Evolutionary conservation across 2,329 filamentous ascomycete species (phyloP), one percentile per base, ranked within the genome.

Genomic region (Pseudogymnoascus sp.): DNA sequence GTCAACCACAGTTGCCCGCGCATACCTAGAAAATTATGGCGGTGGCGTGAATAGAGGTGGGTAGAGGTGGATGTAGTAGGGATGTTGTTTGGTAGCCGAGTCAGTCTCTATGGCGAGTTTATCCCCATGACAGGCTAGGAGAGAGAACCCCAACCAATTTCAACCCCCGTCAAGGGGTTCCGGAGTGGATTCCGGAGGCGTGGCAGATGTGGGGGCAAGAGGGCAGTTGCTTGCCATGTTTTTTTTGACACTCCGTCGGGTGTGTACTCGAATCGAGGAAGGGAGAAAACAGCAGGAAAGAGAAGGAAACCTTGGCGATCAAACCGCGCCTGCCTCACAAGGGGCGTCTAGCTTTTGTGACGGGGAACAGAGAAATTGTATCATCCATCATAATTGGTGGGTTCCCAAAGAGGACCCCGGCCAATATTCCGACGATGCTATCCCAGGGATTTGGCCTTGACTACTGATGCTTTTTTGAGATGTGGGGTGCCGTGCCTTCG

Each of bases 381-480:
- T 25, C 28, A 33, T 56, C 50, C 25, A 56, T 11, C 50, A 33
- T 18, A 56, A 56, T 21, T 56, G 50, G 50, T 5, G 28, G 28
- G 28, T 33, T 33, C 25, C n/a, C 50, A 31, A 56, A 56, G 28
- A 56, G 25, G 31, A 33, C 50, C 25, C 50, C 28, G 18, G 50
- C n/a, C n/a, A 18, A 33, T 56, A 56, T 33, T 56, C 16, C n/a
- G 10, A n/a, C 10, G 5, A 56, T 18, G n/a, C n/a, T 56, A 56
- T 56, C 5, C 50, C 50, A 56, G n/a, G 50, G 28, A 18, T 33
- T 33, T 8, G 47, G n/a, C n/a, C 25, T 31, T 18, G 31, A 56
- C 28, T 31, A 10, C n/a, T 56, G 25, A 56, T 56, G 10, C 50
- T 56, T 56, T 56, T 56, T 56, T 56, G 50, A 56, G 50, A 18